Evolutionary conservation across 768 basidiomycete species (phyloP).

Genomic region (Lanmaoa pseudosensibilis): DNA sequence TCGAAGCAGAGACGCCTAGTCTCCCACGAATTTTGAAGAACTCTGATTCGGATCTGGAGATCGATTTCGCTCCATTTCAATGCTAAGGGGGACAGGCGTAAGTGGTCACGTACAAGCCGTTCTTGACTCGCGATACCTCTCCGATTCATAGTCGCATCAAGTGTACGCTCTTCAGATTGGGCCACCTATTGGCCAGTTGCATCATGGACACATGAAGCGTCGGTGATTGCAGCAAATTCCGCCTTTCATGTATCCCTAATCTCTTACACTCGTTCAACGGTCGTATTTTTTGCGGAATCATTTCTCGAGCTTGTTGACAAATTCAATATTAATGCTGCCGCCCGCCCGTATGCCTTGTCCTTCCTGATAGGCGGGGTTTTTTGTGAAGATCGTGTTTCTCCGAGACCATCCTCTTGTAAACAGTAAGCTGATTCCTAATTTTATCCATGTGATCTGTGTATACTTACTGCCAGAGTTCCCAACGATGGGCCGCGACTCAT

Average conservation of each 20-base stretch:
- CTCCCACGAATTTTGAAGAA: slow-evolving; percentile 3
- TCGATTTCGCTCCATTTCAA: slow-evolving; percentile 6
- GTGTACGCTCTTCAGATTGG: not conserved
- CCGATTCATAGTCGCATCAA: slow-evolving; percentile 10
- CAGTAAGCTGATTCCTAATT: slow-evolving; percentile 1
- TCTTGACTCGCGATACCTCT: slow-evolving; percentile 12
- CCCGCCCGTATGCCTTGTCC: not conserved
- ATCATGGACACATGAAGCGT: not conserved
- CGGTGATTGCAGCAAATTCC: not conserved
- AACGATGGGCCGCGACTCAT: not conserved
- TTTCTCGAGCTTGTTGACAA: slow-evolving; percentile 2
- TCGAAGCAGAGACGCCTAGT: slow-evolving; percentile 5
- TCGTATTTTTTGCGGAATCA: not conserved
- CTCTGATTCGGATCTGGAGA: slow-evolving; percentile 18
- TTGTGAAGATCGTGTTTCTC: not conserved
- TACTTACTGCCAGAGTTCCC: not conserved
- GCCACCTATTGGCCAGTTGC: slow-evolving; percentile 1
- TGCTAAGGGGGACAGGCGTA: not conserved
- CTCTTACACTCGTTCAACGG: not conserved
- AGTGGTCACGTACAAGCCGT: not conserved
- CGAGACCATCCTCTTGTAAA: not conserved
- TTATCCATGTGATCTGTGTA: not conserved
- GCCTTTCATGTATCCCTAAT: not conserved
- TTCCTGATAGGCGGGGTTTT: not conserved
- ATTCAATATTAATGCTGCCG: not conserved